These are phyloP conservation scores for Waitea zeae DNA, from an alignment of 1,284 basidiomycete genomes.

Conservation along the genomic window DNA sequence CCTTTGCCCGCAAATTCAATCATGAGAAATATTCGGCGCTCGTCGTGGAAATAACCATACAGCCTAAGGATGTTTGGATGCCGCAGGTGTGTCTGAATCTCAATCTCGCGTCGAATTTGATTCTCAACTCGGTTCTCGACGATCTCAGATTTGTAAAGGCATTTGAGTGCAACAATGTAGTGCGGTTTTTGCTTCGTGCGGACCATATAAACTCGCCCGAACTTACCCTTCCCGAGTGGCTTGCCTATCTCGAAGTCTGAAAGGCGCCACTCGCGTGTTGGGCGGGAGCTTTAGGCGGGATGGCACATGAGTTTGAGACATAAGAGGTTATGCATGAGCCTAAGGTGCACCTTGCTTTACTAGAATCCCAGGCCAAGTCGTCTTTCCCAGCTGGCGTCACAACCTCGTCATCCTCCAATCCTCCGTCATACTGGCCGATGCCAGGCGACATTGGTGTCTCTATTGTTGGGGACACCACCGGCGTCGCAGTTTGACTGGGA, in stretches of 20 bases:
- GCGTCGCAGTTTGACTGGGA: too few relatives aligned
- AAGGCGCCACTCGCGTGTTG: slow-evolving; percentile 70
- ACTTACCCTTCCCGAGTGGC: slow-evolving; percentile 95
- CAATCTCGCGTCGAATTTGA: slow-evolving; percentile 93
- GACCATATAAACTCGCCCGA: slow-evolving; percentile 97
- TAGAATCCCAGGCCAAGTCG: slow-evolving; percentile 70
- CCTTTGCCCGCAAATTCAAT: slow-evolving; percentile 93
- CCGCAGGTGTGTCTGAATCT: slow-evolving; percentile 94
- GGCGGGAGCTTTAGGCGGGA: slow-evolving; percentile 26
- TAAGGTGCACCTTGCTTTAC: slow-evolving; percentile 49
- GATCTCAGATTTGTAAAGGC: slow-evolving; percentile 93
- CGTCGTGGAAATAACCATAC: slow-evolving; percentile 96
- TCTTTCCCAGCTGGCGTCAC: slow-evolving; percentile 47
- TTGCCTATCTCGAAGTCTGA: slow-evolving; percentile 88
- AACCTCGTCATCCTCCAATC: slow-evolving; percentile 62
- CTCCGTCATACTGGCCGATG: slow-evolving; percentile 77
- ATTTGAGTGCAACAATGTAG: slow-evolving; percentile 96
- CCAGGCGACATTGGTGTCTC: too few relatives aligned
- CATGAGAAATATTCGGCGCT: slow-evolving; percentile 96
- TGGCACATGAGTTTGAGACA: slow-evolving; percentile 3
- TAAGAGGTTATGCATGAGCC: neutral
- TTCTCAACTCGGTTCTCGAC: slow-evolving; percentile 79
- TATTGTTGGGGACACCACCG: too few relatives aligned
- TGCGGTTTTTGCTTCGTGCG: slow-evolving; percentile 76
- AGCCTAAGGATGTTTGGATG: slow-evolving; percentile 91